Conservation (phyloP, 495 filamentous ascomycete species). For the Aspergillus sclerotioniger region DNA sequence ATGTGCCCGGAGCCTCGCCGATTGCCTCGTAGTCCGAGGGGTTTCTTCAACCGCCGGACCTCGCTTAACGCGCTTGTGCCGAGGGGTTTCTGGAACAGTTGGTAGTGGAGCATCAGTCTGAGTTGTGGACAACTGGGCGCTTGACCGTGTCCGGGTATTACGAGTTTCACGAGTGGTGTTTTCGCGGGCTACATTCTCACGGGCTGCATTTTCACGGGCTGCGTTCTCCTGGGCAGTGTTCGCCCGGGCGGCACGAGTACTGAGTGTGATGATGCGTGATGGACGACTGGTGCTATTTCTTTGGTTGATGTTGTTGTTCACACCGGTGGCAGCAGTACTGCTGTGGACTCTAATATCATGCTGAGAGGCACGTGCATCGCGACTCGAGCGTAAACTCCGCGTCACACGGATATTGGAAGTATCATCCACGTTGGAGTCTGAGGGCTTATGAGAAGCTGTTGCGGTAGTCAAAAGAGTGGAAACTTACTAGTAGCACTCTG, state of each 20-base stretch:
- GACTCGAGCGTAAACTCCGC: conserved; percentile 26
- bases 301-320: conserved; percentile 8
- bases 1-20: conserved; percentile 32
- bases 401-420: conserved; percentile 24
- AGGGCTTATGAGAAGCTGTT: conserved; percentile 1
- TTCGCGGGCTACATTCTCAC: background rate
- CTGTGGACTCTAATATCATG: conserved; percentile 17
- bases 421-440: conserved; percentile 19
- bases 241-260: conserved; percentile 15
- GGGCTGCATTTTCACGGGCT: conserved; percentile 6
- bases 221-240: conserved; percentile 10
- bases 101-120: conserved; percentile 17
- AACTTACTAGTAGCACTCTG: conserved; percentile 18
- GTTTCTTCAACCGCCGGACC: conserved; percentile 22
- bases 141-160: conserved; percentile 24
- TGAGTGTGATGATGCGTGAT: conserved; percentile 27
- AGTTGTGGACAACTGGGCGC: conserved; percentile 18
- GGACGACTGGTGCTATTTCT: conserved; percentile 17
- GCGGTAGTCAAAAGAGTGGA: background rate
- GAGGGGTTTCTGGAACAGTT: conserved; percentile 36
- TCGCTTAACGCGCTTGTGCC: conserved; percentile 26
- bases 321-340: conserved; percentile 10
- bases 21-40: conserved; percentile 35
- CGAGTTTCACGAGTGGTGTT: conserved; percentile 26
- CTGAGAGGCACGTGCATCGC: conserved; percentile 24